Percentiles rank a stretch among this genome's conserved stretches.
These are phyloP conservation scores for Xerocomus minutiporus DNA, from an alignment of 1,284 basidiomycete genomes.

Conservation along the genomic window DNA sequence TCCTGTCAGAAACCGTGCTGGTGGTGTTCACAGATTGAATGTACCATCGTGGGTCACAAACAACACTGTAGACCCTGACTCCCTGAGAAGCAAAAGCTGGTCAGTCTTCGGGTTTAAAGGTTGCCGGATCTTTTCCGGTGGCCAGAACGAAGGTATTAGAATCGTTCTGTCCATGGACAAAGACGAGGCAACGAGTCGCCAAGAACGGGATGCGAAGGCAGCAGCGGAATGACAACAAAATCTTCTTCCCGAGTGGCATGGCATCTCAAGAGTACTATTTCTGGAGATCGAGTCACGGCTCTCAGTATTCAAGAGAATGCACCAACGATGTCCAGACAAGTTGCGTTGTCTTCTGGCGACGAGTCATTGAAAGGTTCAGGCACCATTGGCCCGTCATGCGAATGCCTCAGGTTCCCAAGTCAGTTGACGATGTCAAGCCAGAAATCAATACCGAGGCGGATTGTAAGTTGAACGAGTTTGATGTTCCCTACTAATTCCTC, in stretches of 20 bases:
- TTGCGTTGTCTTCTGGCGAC: conserved; percentile 50
- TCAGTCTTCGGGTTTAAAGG: conserved; percentile 55
- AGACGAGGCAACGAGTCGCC: conserved; percentile 63
- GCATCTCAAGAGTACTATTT: conserved; percentile 93
- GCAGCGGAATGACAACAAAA: conserved; percentile 85
- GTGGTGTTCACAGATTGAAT: conserved; percentile 60
- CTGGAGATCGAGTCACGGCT: conserved; percentile 78
- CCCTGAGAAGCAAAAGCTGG: conserved; percentile 42
- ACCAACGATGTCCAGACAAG: conserved; percentile 38
- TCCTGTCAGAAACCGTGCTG: background rate
- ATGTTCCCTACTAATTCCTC: conserved; percentile 1
- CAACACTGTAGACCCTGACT: conserved; percentile 54
- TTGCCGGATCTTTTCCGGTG: conserved; percentile 61
- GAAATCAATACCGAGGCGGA: conserved; percentile 53
- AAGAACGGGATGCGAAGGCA: conserved; percentile 66
- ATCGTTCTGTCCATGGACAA: conserved; percentile 80
- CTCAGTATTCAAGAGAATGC: conserved; percentile 71
- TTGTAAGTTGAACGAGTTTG: conserved; percentile 42
- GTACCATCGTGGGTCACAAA: conserved; percentile 74
- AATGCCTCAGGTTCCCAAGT: conserved; percentile 27
- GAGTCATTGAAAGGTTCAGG: conserved; percentile 65
- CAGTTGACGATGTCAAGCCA: conserved; percentile 51
- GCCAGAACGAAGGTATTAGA: conserved; percentile 69
- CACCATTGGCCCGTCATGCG: conserved; percentile 42
- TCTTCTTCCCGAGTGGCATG: conserved; percentile 72